A percentile compares a stretch with the other conserved stretches of the same genome.
Evolutionary conservation across 371 early-diverging fungal species (phyloP).

Genomic region (Parasitella parasitica): DNA sequence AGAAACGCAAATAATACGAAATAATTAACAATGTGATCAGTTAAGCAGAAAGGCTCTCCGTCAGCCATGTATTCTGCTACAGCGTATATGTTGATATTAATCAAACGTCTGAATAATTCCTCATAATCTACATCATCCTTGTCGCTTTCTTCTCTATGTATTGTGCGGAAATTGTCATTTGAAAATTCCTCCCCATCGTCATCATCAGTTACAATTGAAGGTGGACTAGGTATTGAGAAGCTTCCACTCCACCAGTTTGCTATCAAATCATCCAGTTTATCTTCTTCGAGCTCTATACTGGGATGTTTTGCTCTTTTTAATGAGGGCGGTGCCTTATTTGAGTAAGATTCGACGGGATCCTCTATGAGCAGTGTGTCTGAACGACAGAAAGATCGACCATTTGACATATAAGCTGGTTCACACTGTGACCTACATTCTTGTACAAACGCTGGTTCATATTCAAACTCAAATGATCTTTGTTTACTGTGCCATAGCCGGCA

Average conservation of each 20-base stretch:
- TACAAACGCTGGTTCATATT: background rate
- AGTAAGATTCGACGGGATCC: background rate
- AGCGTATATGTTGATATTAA: background rate
- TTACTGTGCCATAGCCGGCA: background rate
- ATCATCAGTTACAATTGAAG: background rate
- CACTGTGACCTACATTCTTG: too few species aligned
- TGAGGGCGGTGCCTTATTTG: background rate
- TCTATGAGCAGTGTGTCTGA: background rate
- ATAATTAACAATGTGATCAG: background rate
- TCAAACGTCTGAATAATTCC: background rate
- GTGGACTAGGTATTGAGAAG: background rate
- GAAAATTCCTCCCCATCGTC: background rate
- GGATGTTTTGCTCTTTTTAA: background rate
- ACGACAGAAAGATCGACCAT: background rate
- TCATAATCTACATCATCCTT: background rate
- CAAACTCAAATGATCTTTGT: background rate
- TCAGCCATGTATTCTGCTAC: background rate
- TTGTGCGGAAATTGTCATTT: background rate
- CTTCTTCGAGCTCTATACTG: background rate
- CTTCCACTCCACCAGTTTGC: background rate
- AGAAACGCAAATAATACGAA: background rate
- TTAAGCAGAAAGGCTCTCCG: background rate
- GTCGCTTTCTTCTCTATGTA: too few species aligned
- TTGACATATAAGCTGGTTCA: too few species aligned
- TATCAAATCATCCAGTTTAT: background rate